Base-by-base conservation (phyloP, 2,329 filamentous ascomycete genomes). In the Rhinocladiella mackenziei region DNA sequence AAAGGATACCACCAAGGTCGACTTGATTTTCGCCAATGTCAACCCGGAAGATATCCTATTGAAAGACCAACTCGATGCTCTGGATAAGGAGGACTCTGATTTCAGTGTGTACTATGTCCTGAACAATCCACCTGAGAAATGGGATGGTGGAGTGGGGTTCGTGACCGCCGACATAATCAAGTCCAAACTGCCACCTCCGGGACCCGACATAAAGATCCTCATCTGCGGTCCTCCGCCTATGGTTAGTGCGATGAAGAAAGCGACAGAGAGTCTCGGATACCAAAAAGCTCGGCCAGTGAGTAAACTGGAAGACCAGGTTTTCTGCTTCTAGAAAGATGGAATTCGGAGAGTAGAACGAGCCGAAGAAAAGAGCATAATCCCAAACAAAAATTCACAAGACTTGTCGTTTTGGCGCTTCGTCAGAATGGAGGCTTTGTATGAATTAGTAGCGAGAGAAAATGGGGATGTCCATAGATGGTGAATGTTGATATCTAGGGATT, bases 251-350 rank as follows among this genome's bases (percentile, higher is more conserved):
- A 84, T 97, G 75, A 98, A 98, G 85, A 97, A 97, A 78, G 80
- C 88, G 5, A 84, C 89, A 38, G 88, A 94, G 70, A 77, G 80
- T 53, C 77, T 97, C 14, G 92, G 92, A 46, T 98, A 84, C 75
- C 78, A 86, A 63, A 97, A 97, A 77, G 86, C 92, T 30, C 81
- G 83, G 50, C 88, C 91, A 32, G 89, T 97, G 60, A 96, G 89
- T 81, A 97, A 97, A 80, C 81, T 97, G 41, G 86, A 91, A 65
- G 92, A 98, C 67, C 92, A 97, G 70, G 87, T 98, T 57, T 98
- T 98, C 73, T 89, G 87, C 63, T 98, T 98, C 71, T 89, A 85
- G 36, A 46, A 10, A 41, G 15, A 14, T 11, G 22, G 9, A 11
- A 38, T 4, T 5, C 30, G 4, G 15, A 30, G 11, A 10, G 23